Base-by-base conservation (phyloP, 2,329 filamentous ascomycete genomes). In the Nothopassalora personata region DNA sequence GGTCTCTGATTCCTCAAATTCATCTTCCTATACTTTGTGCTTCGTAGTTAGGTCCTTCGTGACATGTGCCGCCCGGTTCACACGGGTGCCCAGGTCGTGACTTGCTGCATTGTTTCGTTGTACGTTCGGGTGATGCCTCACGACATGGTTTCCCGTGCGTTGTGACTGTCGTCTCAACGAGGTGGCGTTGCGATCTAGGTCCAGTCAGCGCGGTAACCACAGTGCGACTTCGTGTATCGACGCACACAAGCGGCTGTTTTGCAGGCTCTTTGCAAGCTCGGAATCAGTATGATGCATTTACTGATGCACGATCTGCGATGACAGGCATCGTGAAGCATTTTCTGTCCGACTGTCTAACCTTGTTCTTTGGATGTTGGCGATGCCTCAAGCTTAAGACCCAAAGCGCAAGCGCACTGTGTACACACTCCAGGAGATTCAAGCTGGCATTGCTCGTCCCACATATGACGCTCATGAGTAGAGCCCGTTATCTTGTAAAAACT, bases 401-500 rank as follows among this genome's bases (percentile, higher is more conserved):
- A 8, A 13, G 18, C 39, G 39, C 39, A 43, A n/a, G 39, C 13
- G 15, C 13, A 43, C 18, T 5, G n/a, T 43, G 39, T 18, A 15
- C 13, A 43, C 39, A 18, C 18, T 18, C 39, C 39, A 43, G n/a
- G 13, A 43, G 13, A 8, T 43, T 8, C 13, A n/a, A 15, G 7
- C 13, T 18, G 18, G 39, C 39, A 43, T 18, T n/a, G 8, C 9
- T 43, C 39, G 39, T 43, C 15, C 39, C 9, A 18, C 39, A 43
- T n/a, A 7, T 18, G 5, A 18, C 15, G 39, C 39, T 49, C 46
- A 49, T 28, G 46, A 49, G 46, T 49, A 49, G 9, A 49, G 18
- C 11, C 19, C 52, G 46, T 54, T 54, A 10, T 54, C 52, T 18
- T 45, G 36, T 36, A 54, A 19, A 46, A 54, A 54, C 23, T 54